A percentile compares a stretch with the other conserved stretches of the same genome.
Evolutionary conservation across 257 asterid genomes (phyloP).

Genomic region (Scutellaria minor): DNA sequence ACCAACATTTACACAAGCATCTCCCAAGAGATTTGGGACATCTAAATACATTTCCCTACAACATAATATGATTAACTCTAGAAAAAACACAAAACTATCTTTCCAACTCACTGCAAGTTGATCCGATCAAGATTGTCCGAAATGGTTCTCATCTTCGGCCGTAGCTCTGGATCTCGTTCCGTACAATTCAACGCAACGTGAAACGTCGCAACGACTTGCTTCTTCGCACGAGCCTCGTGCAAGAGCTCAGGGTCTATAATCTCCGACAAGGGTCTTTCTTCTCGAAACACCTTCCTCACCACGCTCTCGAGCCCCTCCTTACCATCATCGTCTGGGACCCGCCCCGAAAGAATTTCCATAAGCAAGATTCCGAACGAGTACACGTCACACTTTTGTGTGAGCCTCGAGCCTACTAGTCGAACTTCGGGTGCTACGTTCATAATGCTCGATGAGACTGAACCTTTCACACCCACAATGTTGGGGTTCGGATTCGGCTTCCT

Average conservation of each 20-base stretch:
- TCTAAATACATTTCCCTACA: conserved; percentile 5
- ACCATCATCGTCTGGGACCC: conserved; percentile 52
- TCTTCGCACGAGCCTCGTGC: conserved; percentile 87
- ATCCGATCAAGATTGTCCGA: conserved; percentile 76
- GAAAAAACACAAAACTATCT: conserved; percentile 21
- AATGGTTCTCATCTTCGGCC: conserved; percentile 90
- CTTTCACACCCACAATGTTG: conserved; percentile 38
- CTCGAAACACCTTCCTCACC: conserved; percentile 74
- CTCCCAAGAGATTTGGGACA: conserved; percentile 21
- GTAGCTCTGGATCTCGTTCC: conserved; percentile 77
- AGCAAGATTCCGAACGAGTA: conserved; percentile 83
- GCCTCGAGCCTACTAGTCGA: conserved; percentile 47
- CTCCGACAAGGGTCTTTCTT: conserved; percentile 80
- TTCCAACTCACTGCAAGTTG: conserved; percentile 46
- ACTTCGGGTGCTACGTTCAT: conserved; percentile 72
- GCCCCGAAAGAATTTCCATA: conserved; percentile 83
- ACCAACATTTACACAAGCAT: conserved; percentile 15
- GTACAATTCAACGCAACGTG: conserved; percentile 81
- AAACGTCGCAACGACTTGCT: conserved; percentile 84
- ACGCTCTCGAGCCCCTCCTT: conserved; percentile 62
- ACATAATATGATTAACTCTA: conserved; percentile 20
- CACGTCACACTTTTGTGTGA: conserved; percentile 80
- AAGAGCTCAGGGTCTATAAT: conserved; percentile 73
- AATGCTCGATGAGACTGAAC: conserved; percentile 39
- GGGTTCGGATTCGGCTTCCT: conserved; percentile 47